phyloP scores from a whole-genome alignment of 257 asterid species.

The Solanum tarijense region DNA sequence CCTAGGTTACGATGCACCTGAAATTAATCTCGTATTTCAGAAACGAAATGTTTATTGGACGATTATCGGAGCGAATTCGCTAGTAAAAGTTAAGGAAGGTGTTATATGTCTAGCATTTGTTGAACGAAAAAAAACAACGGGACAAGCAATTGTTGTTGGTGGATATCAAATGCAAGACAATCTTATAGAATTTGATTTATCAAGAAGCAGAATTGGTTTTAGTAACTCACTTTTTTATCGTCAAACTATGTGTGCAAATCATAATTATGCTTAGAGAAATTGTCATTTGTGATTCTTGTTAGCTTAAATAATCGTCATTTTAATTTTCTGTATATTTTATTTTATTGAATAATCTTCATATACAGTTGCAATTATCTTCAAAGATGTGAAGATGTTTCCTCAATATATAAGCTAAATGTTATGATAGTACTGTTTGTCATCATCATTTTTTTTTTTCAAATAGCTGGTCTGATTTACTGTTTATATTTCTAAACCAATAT shows the following conservation, averaged over 20 bases:
- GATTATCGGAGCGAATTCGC: slow-evolving; percentile 22
- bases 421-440: neutral
- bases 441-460: neutral
- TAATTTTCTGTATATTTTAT: neutral
- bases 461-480: neutral
- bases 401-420: neutral
- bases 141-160: slow-evolving; percentile 27
- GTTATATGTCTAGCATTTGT: slow-evolving; percentile 36
- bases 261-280: neutral
- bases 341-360: neutral
- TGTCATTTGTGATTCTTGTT: neutral
- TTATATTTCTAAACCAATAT: too few relatives aligned
- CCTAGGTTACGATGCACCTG: neutral
- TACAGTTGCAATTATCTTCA: neutral
- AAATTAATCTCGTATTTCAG: neutral
- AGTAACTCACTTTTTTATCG: slow-evolving; percentile 18
- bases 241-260: slow-evolving; percentile 27
- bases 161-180: slow-evolving; percentile 26
- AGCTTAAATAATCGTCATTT: neutral
- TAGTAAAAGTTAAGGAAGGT: slow-evolving; percentile 20
- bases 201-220: neutral
- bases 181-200: neutral
- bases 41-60: slow-evolving; percentile 6
- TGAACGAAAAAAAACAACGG: slow-evolving; percentile 19
- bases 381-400: neutral